Evolutionary conservation across 352 stramenopile genomes (phyloP), one percentile per base, ranked within the genome.

Genomic region (Phytophthora parvispora): DNA sequence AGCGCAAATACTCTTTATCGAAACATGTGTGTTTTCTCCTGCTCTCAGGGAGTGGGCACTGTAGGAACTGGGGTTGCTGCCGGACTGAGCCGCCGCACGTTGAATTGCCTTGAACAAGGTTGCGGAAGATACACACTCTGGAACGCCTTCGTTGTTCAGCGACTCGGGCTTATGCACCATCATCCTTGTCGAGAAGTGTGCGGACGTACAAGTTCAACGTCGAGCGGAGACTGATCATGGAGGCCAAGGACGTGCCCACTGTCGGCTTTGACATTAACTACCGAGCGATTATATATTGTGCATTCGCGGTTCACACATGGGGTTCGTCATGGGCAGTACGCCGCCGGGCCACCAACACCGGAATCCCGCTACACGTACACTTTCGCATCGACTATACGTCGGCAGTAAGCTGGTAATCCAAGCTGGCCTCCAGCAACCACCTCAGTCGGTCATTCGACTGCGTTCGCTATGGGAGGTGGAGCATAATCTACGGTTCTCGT

Each of bases 241-340:
- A 40, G 3, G 22, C 48, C 16, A 66, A 66, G 25, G 6, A 22
- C 1, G 6, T 28, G 9, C 20, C 38, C 2, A 18, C n/a, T 4
- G 29, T 20, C 20, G 31, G 53, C 18, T 79, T 72, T 25, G 67
- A 76, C 22, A 80, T 79, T 31, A 76, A 73, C 20, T 79, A 64
- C 9, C 59, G 67, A 8, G 62, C 73, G 18, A 43, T 79, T 0
- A 36, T 75, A 3, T 48, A 47, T 0, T 67, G 27, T 2, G 58
- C 42, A 0, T 56, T 73, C 24, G 59, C 58, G 0, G 56, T 64
- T 1, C 43, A 67, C 10, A 13, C 43, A 3, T 69, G 60, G 56
- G 49, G 28, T 0, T 0, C 3, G 0, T 13, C 13, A 0, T 79
- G 52, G 54, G 24, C 27, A 2, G 27, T 4, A 15, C 38, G 40